Base-by-base conservation (phyloP, 306 rosid species). In the Begonia masoniana region DNA sequence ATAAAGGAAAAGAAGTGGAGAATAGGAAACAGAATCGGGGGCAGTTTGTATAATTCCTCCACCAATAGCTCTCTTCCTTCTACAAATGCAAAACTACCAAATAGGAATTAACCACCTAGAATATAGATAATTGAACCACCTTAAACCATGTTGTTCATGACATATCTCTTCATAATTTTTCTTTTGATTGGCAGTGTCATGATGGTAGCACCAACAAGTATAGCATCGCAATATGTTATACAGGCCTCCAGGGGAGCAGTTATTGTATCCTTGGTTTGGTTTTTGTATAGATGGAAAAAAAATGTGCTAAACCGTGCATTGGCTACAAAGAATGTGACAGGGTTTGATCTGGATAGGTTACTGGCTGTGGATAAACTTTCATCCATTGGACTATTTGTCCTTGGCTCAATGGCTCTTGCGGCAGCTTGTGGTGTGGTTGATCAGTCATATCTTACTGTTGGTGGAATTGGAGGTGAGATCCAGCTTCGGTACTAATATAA, bases 351-450 rank as follows among this genome's bases (percentile, higher is more conserved):
- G 57, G 99, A 83, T 47, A 83, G 61, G 68, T 57, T 83, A 72
- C 74, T 81, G 46, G 57, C 92, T 65, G 75, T 86, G 19, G 94
- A 86, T 64, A 83, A 77, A 64, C 60, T 91, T 51, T 78, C 88
- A 17, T 81, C 96, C 12, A 62, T 86, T 75, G 99, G 94, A 39
- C 77, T 91, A 54, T 81, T 81, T 72, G 76, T 68, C 49, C 76
- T 85, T 58, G 97, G 96, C 58, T 14, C 77, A 54, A 86, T 91
- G 92, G 86, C 97, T 69, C 68, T 85, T 51, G 84, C 96, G n/a
- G 94, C 83, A 83, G 96, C 97, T 55, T 83, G 88, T 75, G 96
- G 94, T 35, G 92, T 85, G 76, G 92, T 92, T 49, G 94, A 78
- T 74, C 88, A 83, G 23, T 91, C 99, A 64, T 57, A 86, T 58